phyloP scores from a whole-genome alignment of 495 filamentous ascomycete species.

The Aspergillus bridgeri region DNA sequence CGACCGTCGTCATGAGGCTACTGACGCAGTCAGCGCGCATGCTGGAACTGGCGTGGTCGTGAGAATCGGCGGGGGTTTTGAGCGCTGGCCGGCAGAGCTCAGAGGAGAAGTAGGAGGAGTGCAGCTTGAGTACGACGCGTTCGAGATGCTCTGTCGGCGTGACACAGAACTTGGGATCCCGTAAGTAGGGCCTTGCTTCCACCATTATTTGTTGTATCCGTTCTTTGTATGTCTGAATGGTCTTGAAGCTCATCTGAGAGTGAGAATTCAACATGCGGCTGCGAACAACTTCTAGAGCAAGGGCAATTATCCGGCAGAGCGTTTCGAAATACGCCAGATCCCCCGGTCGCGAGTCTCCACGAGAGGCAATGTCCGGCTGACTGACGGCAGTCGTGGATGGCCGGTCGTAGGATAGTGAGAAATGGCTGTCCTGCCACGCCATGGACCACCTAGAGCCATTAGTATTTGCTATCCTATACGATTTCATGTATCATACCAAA shows the following conservation, averaged over 20 bases:
- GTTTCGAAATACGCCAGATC: slow-evolving; percentile 50
- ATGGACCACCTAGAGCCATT: slow-evolving; percentile 48
- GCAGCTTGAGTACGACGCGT: slow-evolving; percentile 53
- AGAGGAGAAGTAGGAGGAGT: slow-evolving; percentile 56
- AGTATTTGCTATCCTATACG: slow-evolving; percentile 4
- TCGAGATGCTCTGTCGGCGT: slow-evolving; percentile 51
- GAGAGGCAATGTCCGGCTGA: slow-evolving; percentile 47
- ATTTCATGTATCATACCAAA: slow-evolving; percentile 31
- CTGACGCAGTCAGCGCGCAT: slow-evolving; percentile 45
- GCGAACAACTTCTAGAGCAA: slow-evolving; percentile 55
- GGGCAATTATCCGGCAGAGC: slow-evolving; percentile 50
- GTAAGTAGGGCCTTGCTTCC: slow-evolving; percentile 50
- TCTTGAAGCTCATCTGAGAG: slow-evolving; percentile 38
- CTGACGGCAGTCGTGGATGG: slow-evolving; percentile 50
- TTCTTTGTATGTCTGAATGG: slow-evolving; percentile 50
- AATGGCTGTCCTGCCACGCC: slow-evolving; percentile 60
- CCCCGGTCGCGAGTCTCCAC: slow-evolving; percentile 36
- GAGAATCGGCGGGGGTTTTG: slow-evolving; percentile 32
- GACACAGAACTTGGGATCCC: slow-evolving; percentile 46
- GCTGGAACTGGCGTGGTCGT: slow-evolving; percentile 34
- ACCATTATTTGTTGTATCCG: slow-evolving; percentile 49
- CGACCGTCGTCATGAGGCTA: slow-evolving; percentile 43
- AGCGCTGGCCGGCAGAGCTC: slow-evolving; percentile 59
- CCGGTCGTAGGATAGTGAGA: slow-evolving; percentile 58
- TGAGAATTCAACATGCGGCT: slow-evolving; percentile 48